phyloP scores from a whole-genome alignment of 1,284 basidiomycete species.

The Anthracocystis panici-leucophaei region DNA sequence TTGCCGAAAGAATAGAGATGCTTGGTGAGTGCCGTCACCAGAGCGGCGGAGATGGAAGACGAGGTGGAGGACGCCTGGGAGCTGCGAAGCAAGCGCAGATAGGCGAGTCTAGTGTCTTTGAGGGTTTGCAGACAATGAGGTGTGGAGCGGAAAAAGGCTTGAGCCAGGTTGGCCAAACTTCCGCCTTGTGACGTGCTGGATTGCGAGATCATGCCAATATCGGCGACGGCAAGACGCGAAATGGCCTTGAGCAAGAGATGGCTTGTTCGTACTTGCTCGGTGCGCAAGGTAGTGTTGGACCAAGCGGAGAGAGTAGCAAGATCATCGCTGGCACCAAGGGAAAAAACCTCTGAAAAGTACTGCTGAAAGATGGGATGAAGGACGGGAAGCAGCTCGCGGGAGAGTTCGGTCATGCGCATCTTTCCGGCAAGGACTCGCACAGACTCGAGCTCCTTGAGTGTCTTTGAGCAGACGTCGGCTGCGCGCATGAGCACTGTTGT shows the following conservation, averaged over 20 bases:
- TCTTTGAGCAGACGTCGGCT: constrained; percentile 58
- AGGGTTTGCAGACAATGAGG: constrained; percentile 55
- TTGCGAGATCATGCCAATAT: constrained; percentile 60
- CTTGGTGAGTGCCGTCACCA: constrained; percentile 60
- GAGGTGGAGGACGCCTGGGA: constrained; percentile 22
- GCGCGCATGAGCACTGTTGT: constrained; percentile 59
- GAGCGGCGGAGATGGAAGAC: constrained; percentile 14
- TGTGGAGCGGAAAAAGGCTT: constrained; percentile 62
- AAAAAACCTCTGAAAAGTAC: constrained; percentile 62
- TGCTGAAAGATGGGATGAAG: constrained; percentile 63
- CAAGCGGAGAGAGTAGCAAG: constrained; percentile 47
- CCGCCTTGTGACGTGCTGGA: constrained; percentile 41
- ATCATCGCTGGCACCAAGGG: constrained; percentile 21
- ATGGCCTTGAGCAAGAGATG: constrained; percentile 65
- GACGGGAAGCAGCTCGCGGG: constrained; percentile 58
- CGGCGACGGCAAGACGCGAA: constrained; percentile 58
- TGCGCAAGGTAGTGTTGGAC: constrained; percentile 48
- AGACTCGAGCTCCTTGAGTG: constrained; percentile 64
- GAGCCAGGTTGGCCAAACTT: constrained; percentile 55
- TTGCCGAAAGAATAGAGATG: constrained; percentile 65
- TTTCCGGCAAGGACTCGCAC: constrained; percentile 66
- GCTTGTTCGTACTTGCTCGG: constrained; percentile 62
- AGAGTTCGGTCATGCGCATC: constrained; percentile 67
- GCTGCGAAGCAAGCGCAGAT: constrained; percentile 42
- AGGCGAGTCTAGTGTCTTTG: constrained; percentile 48